Evolutionary conservation across 495 filamentous ascomycete species (phyloP).

Genomic region (Neurospora cerealis): DNA sequence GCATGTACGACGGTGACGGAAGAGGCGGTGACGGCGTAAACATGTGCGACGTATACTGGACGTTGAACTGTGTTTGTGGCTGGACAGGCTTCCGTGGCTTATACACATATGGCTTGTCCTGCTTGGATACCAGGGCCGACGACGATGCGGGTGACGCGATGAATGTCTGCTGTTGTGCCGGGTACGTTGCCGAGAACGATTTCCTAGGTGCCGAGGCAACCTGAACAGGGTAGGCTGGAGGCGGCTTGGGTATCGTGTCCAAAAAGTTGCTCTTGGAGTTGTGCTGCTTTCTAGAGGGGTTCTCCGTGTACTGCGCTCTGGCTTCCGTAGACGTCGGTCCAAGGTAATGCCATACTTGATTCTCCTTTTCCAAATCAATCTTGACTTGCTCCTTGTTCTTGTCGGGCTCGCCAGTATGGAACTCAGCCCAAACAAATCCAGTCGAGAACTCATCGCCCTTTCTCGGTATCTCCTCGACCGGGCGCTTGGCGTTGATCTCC

Average conservation of each 20-base stretch:
- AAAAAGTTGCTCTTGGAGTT: slow-evolving; percentile 53
- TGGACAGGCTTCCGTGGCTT: slow-evolving; percentile 36
- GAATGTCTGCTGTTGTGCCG: not conserved
- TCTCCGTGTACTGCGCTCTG: slow-evolving; percentile 84
- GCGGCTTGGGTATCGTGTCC: slow-evolving; percentile 48
- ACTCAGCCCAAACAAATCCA: slow-evolving; percentile 71
- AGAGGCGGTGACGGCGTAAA: slow-evolving; percentile 24
- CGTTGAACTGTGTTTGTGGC: slow-evolving; percentile 22
- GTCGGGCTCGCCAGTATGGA: slow-evolving; percentile 49
- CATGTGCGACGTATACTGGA: slow-evolving; percentile 29
- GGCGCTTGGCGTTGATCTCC: slow-evolving; percentile 46
- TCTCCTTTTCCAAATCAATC: slow-evolving; percentile 56
- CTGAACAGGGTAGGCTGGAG: slow-evolving; percentile 12
- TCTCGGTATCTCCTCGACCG: slow-evolving; percentile 50
- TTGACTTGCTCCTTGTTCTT: slow-evolving; percentile 34
- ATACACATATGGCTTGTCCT: slow-evolving; percentile 43
- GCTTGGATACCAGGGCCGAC: slow-evolving; percentile 8
- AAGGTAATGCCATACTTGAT: slow-evolving; percentile 86
- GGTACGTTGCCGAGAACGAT: slow-evolving; percentile 8
- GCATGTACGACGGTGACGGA: not conserved
- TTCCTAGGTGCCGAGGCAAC: slow-evolving; percentile 11
- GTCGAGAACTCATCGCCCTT: slow-evolving; percentile 62
- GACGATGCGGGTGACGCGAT: not conserved
- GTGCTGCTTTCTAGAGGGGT: slow-evolving; percentile 46
- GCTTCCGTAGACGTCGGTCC: slow-evolving; percentile 82